Evolutionary conservation across 805 yeast genomes (phyloP), one percentile per base, ranked within the genome.

Genomic region (Teunomyces atbi): DNA sequence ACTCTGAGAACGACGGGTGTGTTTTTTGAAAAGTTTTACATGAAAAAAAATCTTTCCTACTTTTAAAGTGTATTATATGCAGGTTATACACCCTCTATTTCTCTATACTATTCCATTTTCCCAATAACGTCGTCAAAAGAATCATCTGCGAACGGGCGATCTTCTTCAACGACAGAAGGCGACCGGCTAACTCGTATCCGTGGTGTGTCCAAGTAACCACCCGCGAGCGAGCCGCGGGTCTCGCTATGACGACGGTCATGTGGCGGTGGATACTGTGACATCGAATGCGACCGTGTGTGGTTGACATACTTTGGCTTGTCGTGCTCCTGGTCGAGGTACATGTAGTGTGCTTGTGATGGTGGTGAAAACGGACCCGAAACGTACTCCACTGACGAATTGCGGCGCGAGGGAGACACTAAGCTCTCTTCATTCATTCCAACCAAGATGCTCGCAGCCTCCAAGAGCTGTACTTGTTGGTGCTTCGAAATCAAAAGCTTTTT

Each of bases 381-480:
- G 16, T n/a, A 36, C 27, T 36, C 39, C 12, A 36, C 39, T 8
- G 39, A 36, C 16, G 39, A 36, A 21, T 36, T 36, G 15, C 39
- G 39, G 6, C 39, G 27, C n/a, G 16, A 6, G 12, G 15, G 39
- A 23, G 26, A 6, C 16, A 13, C 13, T 5, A 19, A 15, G 16
- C 20, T 45, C 26, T n/a, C 20, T 13, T 81, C 86, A 49, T 75
- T 83, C 89, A 86, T 82, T 15, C 87, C 83, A 39, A 88, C 89
- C 42, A 87, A 71, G 39, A 87, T 86, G 43, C 86, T 79, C 4
- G 89, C 89, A 26, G 88, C 89, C 59, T 83, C 95, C 42, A 87
- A 71, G 32, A 87, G 71, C 65, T 87, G 95, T 12, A 88, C 95
- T 62, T 87, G 95, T 64, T 87, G 95, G 65, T 87, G 95, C 64